These are phyloP conservation scores for Acacia acuminata DNA, from an alignment of 306 rosid genomes.

Conservation along the genomic window DNA sequence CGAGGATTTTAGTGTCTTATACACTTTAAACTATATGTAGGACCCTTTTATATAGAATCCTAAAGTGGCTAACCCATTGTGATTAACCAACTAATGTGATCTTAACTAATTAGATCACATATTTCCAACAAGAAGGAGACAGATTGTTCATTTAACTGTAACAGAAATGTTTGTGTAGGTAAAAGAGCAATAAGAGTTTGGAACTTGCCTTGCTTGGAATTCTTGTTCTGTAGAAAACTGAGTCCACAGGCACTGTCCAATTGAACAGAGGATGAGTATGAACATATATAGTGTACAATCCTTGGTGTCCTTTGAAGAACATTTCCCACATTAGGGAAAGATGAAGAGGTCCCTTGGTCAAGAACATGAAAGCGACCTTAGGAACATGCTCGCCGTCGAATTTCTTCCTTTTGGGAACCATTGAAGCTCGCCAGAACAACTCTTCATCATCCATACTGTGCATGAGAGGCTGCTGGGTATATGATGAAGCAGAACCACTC, in stretches of 20 bases:
- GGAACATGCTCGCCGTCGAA: constrained; percentile 35
- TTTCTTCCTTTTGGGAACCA: constrained; percentile 37
- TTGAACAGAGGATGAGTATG: constrained; percentile 51
- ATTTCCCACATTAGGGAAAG: constrained; percentile 57
- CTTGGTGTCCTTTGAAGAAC: constrained; percentile 58
- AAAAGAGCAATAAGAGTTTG: background rate
- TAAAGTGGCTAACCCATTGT: too few species aligned
- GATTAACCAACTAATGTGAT: too few species aligned
- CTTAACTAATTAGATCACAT: too few species aligned
- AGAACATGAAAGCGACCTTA: constrained; percentile 69
- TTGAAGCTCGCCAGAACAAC: constrained; percentile 45
- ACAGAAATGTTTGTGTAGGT: background rate
- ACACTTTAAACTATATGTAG: too few species aligned
- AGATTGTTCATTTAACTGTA: too few species aligned
- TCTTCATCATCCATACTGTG: constrained; percentile 46
- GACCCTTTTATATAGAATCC: too few species aligned
- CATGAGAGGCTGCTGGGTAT: constrained; percentile 26
- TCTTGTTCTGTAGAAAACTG: constrained; percentile 51
- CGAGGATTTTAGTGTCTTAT: too few species aligned
- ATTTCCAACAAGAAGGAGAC: too few species aligned
- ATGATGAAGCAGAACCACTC: background rate
- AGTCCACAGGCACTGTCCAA: constrained; percentile 36
- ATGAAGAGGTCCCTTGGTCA: constrained; percentile 53
- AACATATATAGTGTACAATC: constrained; percentile 48
- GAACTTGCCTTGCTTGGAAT: constrained; percentile 58